Evolutionary conservation across 1,139 yeast species (phyloP).

Genomic region (Pichia sp.): DNA sequence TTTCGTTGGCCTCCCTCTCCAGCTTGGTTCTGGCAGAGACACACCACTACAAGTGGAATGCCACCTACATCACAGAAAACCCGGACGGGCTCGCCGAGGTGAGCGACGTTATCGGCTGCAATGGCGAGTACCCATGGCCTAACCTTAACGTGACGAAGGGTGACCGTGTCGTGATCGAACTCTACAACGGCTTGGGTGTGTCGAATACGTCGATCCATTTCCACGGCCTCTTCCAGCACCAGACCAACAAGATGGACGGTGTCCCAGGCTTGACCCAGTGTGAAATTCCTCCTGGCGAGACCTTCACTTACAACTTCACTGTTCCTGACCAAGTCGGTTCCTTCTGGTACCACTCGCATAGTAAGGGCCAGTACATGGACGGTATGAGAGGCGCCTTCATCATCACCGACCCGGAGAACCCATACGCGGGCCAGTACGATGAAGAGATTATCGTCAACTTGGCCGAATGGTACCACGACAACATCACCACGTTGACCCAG

Average conservation of each 20-base stretch:
- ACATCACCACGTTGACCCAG: slow-evolving; percentile 47
- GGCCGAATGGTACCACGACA: slow-evolving; percentile 81
- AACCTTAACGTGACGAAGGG: slow-evolving; percentile 64
- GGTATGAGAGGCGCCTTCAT: slow-evolving; percentile 83
- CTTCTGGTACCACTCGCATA: slow-evolving; percentile 94
- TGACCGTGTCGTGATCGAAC: slow-evolving; percentile 63
- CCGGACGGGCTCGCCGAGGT: slow-evolving; percentile 65
- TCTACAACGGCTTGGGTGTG: slow-evolving; percentile 64
- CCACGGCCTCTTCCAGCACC: slow-evolving; percentile 87
- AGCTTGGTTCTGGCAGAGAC: slow-evolving; percentile 30
- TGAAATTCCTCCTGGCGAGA: slow-evolving; percentile 72
- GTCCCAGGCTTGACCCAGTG: slow-evolving; percentile 85
- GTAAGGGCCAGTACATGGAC: slow-evolving; percentile 81
- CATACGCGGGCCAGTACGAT: slow-evolving; percentile 54
- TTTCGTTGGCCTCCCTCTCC: slow-evolving; percentile 19
- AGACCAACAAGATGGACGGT: slow-evolving; percentile 76
- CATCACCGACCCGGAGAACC: slow-evolving; percentile 51
- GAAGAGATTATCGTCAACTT: slow-evolving; percentile 67
- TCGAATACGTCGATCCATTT: slow-evolving; percentile 76
- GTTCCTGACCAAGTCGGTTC: slow-evolving; percentile 79
- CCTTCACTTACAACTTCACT: slow-evolving; percentile 73
- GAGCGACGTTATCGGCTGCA: slow-evolving; percentile 72
- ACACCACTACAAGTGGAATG: slow-evolving; percentile 68
- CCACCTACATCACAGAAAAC: slow-evolving; percentile 68
- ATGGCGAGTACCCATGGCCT: slow-evolving; percentile 85